A percentile compares a stretch with the other conserved stretches of the same genome.
Conservation (phyloP, 1,139 yeast species). For the Debaryomycetaceae sp. region DNA sequence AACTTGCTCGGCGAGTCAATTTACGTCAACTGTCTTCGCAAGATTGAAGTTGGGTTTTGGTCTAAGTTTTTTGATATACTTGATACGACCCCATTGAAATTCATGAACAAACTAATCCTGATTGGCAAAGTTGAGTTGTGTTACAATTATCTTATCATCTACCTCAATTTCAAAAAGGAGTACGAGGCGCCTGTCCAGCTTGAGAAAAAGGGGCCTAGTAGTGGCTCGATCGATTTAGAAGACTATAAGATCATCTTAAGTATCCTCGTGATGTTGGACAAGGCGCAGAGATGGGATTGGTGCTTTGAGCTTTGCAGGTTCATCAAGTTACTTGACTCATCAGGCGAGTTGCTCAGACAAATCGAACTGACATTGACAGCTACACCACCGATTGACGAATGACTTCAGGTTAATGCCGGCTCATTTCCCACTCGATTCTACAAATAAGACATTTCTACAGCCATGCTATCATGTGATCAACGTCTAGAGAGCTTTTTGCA, state of each 20-base stretch:
- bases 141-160: constrained; percentile 39
- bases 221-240: constrained; percentile 18
- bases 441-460: no score
- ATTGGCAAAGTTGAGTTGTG: constrained; percentile 36
- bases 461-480: no score
- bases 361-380: no score
- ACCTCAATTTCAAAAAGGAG: constrained; percentile 38
- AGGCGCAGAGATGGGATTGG: constrained; percentile 38
- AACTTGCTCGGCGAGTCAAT: constrained; percentile 21
- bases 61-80: constrained; percentile 29
- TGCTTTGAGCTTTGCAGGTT: constrained; percentile 45
- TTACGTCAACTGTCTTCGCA: constrained; percentile 40
- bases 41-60: constrained; percentile 43
- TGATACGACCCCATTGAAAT: constrained; percentile 33
- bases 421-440: no score
- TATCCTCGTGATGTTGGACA: constrained; percentile 32
- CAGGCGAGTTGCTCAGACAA: constrained; percentile 23
- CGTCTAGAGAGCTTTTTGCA: no score
- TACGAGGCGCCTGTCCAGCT: constrained; percentile 12
- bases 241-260: constrained; percentile 32
- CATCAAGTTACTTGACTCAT: constrained; percentile 39
- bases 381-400: no score
- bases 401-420: no score
- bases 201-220: constrained; percentile 8
- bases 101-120: constrained; percentile 34